Base-by-base conservation (phyloP, 2,329 filamentous ascomycete genomes). In the Tympanopsis confertula region DNA sequence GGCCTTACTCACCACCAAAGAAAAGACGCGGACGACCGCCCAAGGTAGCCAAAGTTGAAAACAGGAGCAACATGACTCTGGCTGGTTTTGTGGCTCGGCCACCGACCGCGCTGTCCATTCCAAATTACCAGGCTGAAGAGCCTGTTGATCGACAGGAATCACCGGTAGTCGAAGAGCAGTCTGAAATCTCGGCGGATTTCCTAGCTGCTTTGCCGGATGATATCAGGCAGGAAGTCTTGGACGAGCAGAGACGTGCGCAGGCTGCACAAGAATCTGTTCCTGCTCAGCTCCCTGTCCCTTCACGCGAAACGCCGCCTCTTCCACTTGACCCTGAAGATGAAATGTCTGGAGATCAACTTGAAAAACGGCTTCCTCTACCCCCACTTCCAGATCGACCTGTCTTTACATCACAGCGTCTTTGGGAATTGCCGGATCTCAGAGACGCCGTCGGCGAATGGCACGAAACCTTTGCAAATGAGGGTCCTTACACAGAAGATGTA, bases 151-250 rank as follows among this genome's bases (percentile, higher is more conserved):
- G n/a, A n/a, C n/a, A n/a, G n/a, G n/a, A n/a, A n/a, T n/a, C n/a
- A n/a, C n/a, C n/a, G n/a, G n/a, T n/a, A n/a, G n/a, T n/a, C n/a
- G n/a, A n/a, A n/a, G n/a, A n/a, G n/a, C n/a, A n/a, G n/a, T n/a
- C n/a, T n/a, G n/a, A n/a, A n/a, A n/a, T 86, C 3, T 81, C 86
- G 41, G 65, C 73, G 0, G 77, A 79, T 0, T 88, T 95, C 50
- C 74, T 96, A 3, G 76, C 81, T 1, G 86, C 87, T 13, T 65
- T 96, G 1, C 89, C 89, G 0, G 78, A 83, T 45, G 86, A 94
- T 35, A 72, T 94, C 35, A 76, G 84, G 12, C 66, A 62, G 13
- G 88, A 96, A 57, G 69, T 96, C 5, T 57, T 94, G 2, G 78
- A 75, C 17, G 84, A 94, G 48, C 79, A 88, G 50, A 69, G 68